Evolutionary conservation across 805 yeast genomes (phyloP), one percentile per base, ranked within the genome.

Genomic region (Hagleromyces aurorensis): DNA sequence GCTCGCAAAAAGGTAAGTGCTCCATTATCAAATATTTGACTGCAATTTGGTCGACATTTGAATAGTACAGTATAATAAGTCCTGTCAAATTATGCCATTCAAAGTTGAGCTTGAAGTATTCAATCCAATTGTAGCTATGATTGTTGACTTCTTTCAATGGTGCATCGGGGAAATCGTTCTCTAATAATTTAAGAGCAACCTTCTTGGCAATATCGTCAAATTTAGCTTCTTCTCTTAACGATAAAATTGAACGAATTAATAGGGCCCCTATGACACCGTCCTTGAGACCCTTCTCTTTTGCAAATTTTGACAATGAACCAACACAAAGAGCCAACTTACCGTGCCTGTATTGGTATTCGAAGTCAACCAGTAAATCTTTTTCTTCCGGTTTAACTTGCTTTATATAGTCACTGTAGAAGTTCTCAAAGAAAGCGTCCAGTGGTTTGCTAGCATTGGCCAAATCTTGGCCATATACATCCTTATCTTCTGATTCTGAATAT

Each of bases 401-500:
- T 46, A 34, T 50, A 39, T 52, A 51, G 38, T 48, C 50, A 41
- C 42, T 52, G 41, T 48, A 67, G 18, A 67, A 73, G 25, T 61
- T 67, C 3, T 57, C 55, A 13, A 61, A 47, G 35, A 78, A 64
- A 9, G 57, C 55, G 6, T 61, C 65, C 27, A 76, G 43, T 28
- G 75, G 64, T 11, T 61, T 49, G 21, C 59, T 45, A 19, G 57
- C 44, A 3, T 45, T 25, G 38, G 54, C 40, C 21, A 66, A 48
- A 21, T 60, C 56, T 16, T 65, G 64, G 19, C 85, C 89, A 38
- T 76, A 66, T 2, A 74, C 67, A 59, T 80, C 87, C 3, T 53
- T 65, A 57, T 80, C 87, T 4, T 58, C 54, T 36, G 76, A 83
- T 11, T 67, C 65, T 13, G 52, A 30, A 21, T 57, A 60, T 1